Base-by-base conservation (phyloP, 2,329 filamentous ascomycete genomes). In the Phoma sp. region DNA sequence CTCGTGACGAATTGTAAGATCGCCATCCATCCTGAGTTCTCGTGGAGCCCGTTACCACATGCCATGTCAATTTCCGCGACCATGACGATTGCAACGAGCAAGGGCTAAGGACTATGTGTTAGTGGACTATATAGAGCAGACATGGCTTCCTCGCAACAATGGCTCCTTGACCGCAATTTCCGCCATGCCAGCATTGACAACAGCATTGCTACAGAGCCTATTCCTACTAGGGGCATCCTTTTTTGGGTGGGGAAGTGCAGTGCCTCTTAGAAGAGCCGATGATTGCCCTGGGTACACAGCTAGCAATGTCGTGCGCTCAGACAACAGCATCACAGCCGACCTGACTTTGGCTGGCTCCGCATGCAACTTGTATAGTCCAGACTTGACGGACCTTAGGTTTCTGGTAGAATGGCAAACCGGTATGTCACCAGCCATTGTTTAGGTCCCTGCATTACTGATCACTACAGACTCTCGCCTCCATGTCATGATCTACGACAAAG, bases 401-500 rank as follows among this genome's bases (percentile, higher is more conserved):
- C 71, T 79, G 20, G 85, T 86, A 12, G 81, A 85, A 57, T 87
- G 86, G 64, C 81, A 88, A 65, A 84, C 81, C 37, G 80, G 84
- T 86, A 56, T 25, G 64, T 59, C 5, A 6, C 10, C 4, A 0
- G 5, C 11, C 11, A 14, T 6, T 18, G 4, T 7, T 37, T 12
- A 12, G 23, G 11, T 21, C 10, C 28, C 7, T 39, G 20, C 20
- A 32, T n/a, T n/a, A n/a, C 47, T 62, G 17, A 64, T 23, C 7
- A 1, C 14, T 7, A 6, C 15, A 87, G 86, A 85, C 34, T 80
- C 81, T 26, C 86, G 88, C 25, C 80, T 92, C 2, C 89, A 91
- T 70, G 85, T 92, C 60, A 83, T 88, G 62, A 90, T 92, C 53
- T 84, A 88, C 57, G 90, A 93, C 70, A 80, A 83, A 9, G 82